Evolutionary conservation across 2,329 filamentous ascomycete species (phyloP), one percentile per base, ranked within the genome.

Genomic region (Alternaria sp.): DNA sequence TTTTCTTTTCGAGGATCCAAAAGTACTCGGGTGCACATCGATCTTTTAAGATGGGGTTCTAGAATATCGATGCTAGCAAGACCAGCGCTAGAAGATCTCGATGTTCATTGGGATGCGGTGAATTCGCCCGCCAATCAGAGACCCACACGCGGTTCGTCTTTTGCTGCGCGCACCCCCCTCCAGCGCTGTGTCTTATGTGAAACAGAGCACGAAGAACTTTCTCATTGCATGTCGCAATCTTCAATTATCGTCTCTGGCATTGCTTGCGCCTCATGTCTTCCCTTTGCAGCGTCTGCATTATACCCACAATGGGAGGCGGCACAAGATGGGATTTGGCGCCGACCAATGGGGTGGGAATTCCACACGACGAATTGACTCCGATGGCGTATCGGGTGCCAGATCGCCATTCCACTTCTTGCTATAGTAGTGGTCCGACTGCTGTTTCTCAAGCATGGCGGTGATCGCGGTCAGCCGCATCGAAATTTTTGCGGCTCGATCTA

Each of bases 101-200:
- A 60, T 57, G 47, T 16, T 44, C 30, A 60, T 60, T 60, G 57
- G 57, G 8, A 28, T 22, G 22, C 22, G 22, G 22, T 22, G 1
- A 22, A 5, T 22, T 1, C 22, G 4, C 22, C 22, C 22, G 53
- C 53, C 53, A 57, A 60, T 60, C 53, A 26, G 41, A 28, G 11
- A 1, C 4, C 16, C 2, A 1, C 11, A 51, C 14, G 20, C 7
- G 7, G n/a, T n/a, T 44, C 8, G 4, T 34, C 32, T 16, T 34
- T 34, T 14, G 32, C 32, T 16, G 14, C 0, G 32, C 9, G 28
- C 28, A 30, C 12, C 20, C 8, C 11, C 4, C 5, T 30, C 4
- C 8, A 30, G 28, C 8, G 28, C 28, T 11, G 8, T 11, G 28
- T 4, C 22, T 5, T 24, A 0, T 20, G 22, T 6, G 22, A 24